phyloP scores from a whole-genome alignment of 306 rosid species.

The Citrullus amarus region DNA sequence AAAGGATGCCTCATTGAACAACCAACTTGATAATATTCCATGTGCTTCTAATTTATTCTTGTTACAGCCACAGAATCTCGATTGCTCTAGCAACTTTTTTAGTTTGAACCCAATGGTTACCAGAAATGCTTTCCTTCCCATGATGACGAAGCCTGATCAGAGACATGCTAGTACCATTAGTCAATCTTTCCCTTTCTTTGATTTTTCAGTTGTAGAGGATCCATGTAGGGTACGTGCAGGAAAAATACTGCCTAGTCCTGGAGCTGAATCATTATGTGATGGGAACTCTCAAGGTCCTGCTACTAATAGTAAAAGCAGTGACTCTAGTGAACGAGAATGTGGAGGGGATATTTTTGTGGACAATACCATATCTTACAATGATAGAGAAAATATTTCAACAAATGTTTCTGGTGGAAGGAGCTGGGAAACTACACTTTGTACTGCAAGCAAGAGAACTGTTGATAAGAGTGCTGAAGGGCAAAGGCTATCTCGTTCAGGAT shows the following conservation, averaged over 20 bases:
- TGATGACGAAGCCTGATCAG: conserved; percentile 29
- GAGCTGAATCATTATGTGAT: conserved; percentile 9
- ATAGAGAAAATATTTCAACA: conserved; percentile 14
- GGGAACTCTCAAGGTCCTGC: conserved; percentile 20
- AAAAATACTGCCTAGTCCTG: conserved; percentile 23
- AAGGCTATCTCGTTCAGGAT: conserved; percentile 21
- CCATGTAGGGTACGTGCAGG: conserved; percentile 54
- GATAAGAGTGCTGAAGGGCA: conserved; percentile 21
- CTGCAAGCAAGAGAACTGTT: conserved; percentile 21
- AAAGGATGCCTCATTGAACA: conserved; percentile 23
- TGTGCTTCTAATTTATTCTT: conserved; percentile 22
- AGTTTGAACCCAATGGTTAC: conserved; percentile 68
- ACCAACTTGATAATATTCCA: conserved; percentile 18
- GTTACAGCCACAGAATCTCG: conserved; percentile 24
- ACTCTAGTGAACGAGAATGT: conserved; percentile 15
- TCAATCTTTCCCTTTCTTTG: conserved; percentile 41
- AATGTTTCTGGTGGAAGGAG: conserved; percentile 67
- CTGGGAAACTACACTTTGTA: conserved; percentile 74
- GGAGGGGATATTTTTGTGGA: conserved; percentile 21
- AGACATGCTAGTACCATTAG: conserved; percentile 18
- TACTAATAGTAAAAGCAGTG: conserved; percentile 20
- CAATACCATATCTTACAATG: conserved; percentile 15
- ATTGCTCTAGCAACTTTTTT: conserved; percentile 34
- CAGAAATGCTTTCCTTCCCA: conserved; percentile 35
- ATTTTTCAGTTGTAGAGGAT: conserved; percentile 62